Base-by-base conservation (phyloP, 495 filamentous ascomycete species). In the Cladorrhinum samala region DNA sequence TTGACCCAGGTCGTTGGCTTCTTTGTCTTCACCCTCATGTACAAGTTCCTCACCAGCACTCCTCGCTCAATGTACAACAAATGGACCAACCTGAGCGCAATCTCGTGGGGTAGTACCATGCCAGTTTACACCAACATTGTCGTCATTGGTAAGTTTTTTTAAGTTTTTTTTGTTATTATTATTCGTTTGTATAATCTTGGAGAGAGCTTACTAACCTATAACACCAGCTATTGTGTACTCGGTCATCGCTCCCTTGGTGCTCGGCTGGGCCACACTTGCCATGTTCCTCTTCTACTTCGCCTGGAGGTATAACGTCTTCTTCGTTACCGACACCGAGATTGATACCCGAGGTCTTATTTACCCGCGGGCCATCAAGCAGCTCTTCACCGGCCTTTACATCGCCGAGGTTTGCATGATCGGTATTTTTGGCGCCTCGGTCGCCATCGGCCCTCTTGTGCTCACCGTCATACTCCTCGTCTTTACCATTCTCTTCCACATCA, bases 251-350 rank as follows among this genome's bases (percentile, higher is more conserved):
- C 93, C 93, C 0, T 71, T 97, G 40, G 86, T 97, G 61, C 74
- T 96, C 42, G 89, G 84, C 19, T 96, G 96, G 69, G 86, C 87
- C 30, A 83, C 85, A 17, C 75, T 96, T 46, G 92, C 88, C 52
- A 76, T 97, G 53, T 83, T 79, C 50, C 75, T 96, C 50, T 89
- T 98, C 72, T 96, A 96, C 71, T 75, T 95, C 44, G 91, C 93
- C 50, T 96, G 88, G 80, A 83, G 90, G 4, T 97, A 98, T 78
- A 95, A 98, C 65, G 66, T 97, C 61, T 79, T 98, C 44, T 98
- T 94, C 69, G 89, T 96, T 46, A 89, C 85, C 47, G 88, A 94
- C 62, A 79, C 86, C 24, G 56, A 77, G 48, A 85, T 96, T 64
- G 92, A 98, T 71, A 96, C 93, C 21, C 89, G 94, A 58, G 93